Evolutionary conservation across 805 yeast genomes (phyloP).

Genomic region (Candida gorgasii): DNA sequence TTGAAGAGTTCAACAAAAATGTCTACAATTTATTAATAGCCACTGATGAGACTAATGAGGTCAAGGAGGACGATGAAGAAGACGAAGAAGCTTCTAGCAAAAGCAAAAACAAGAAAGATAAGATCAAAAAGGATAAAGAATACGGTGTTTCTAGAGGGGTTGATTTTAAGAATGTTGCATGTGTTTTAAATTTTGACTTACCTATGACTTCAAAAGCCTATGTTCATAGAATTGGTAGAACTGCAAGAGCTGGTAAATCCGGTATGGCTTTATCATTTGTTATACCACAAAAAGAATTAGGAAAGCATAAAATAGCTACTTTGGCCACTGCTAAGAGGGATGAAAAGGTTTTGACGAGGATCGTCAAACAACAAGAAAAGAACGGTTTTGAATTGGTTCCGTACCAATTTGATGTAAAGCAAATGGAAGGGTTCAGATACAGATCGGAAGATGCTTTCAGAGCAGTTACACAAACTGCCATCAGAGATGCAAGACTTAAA

Average conservation of each 20-base stretch:
- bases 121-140: conserved; percentile 60
- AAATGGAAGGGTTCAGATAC: conserved; percentile 93
- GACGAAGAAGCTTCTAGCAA: conserved; percentile 26
- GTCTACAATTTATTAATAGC: conserved; percentile 87
- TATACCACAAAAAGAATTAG: conserved; percentile 78
- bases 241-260: conserved; percentile 95
- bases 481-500: conserved; percentile 89
- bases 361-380: conserved; percentile 73
- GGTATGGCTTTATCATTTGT: conserved; percentile 95
- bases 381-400: conserved; percentile 78
- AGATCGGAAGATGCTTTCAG: conserved; percentile 97
- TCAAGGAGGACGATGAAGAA: conserved; percentile 52
- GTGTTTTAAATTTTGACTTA: conserved; percentile 92
- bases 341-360: conserved; percentile 79
- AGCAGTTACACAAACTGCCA: conserved; percentile 84
- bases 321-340: conserved; percentile 73
- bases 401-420: conserved; percentile 86
- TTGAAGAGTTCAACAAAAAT: conserved; percentile 91
- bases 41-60: conserved; percentile 81
- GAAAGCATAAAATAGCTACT: conserved; percentile 82
- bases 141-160: conserved; percentile 97
- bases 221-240: conserved; percentile 92
- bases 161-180: conserved; percentile 93
- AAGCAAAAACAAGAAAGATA: conserved; percentile 18
- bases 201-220: conserved; percentile 89